phyloP scores from a whole-genome alignment of 2,329 filamentous ascomycete genomes.

The Tolypocladium tundrense region DNA sequence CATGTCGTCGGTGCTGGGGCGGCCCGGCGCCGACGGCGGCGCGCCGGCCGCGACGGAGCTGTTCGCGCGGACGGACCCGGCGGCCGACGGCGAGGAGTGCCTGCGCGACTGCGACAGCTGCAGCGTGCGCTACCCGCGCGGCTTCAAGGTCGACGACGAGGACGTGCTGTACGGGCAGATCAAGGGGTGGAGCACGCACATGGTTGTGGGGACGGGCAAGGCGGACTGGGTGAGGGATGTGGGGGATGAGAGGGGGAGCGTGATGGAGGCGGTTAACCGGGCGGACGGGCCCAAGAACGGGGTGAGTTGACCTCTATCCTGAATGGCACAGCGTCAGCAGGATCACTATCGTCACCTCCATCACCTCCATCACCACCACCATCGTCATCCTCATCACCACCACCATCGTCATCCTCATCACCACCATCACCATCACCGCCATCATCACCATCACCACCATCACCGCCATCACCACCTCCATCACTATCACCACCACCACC shows the following conservation, averaged over 20 bases:
- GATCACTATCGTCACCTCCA: no score
- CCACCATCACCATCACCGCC: no score
- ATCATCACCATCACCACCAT: no score
- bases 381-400: no score
- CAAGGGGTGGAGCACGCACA: slow-evolving; percentile 79
- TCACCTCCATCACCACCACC: no score
- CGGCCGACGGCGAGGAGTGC: slow-evolving; percentile 79
- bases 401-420: no score
- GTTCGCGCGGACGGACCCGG: slow-evolving; percentile 66
- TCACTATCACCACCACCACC: no score
- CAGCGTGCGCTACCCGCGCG: slow-evolving; percentile 62
- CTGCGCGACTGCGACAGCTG: slow-evolving; percentile 78
- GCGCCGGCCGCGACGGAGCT: slow-evolving; percentile 34
- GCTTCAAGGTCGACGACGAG: slow-evolving; percentile 62
- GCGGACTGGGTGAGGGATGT: slow-evolving; percentile 89
- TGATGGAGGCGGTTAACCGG: slow-evolving; percentile 65
- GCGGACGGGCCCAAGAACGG: slow-evolving; percentile 54
- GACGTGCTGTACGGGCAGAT: slow-evolving; percentile 79
- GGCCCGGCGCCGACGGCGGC: slow-evolving; percentile 13
- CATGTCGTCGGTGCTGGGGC: slow-evolving; percentile 18
- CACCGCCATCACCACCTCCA: no score
- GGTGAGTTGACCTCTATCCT: slow-evolving; percentile 40
- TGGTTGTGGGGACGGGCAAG: slow-evolving; percentile 92
- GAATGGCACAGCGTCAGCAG: no score
- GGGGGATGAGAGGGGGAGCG: slow-evolving; percentile 73